Evolutionary conservation across 768 basidiomycete genomes (phyloP), one percentile per base, ranked within the genome.

Genomic region (Boletus pseudo-olivaceus): DNA sequence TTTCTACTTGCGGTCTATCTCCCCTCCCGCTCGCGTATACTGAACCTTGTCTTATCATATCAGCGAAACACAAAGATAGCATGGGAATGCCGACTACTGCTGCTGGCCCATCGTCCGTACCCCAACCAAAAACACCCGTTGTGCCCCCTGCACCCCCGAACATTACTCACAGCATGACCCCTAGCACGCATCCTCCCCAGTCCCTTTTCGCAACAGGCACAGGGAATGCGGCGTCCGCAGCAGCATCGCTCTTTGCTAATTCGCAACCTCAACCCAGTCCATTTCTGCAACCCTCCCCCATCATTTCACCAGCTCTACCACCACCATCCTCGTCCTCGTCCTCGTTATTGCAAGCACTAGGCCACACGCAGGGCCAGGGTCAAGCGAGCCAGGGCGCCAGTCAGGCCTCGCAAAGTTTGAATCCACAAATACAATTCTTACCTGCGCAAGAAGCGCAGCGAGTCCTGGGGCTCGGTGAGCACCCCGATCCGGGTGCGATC

Each of bases 361-460:
- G 67, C 4, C 58, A 20, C 8, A 30, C 54, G 9, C 64, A 46
- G 40, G 47, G 37, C 23, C 62, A 58, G 41, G 35, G 27, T 41
- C 46, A 64, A 33, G 33, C 52, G 11, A 55, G 44, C n/a, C n/a
- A n/a, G n/a, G n/a, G n/a, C n/a, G n/a, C n/a, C n/a, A n/a, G n/a
- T 35, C 55, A 55, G 35, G 8, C 49, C 20, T 49, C 47, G 15
- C 53, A 49, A 26, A 39, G 32, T 38, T 30, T 53, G 43, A 62
- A 56, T 44, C 51, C 60, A 12, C 61, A 57, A 11, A 20, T 65
- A 4, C 68, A 69, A 19, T 88, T 88, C 67, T 65, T 88, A 29
- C 80, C 83, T 27, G 73, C 78, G 11, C 78, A 79, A 38, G 81
- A 82, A 60, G 78, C 81, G 14, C 82, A 82, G 55, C 76, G 80